A percentile compares a stretch with the other conserved stretches of the same genome.
These are phyloP conservation scores for Amaranthus cruentus DNA, from an alignment of 148 eudicot genomes.

Conservation along the genomic window DNA sequence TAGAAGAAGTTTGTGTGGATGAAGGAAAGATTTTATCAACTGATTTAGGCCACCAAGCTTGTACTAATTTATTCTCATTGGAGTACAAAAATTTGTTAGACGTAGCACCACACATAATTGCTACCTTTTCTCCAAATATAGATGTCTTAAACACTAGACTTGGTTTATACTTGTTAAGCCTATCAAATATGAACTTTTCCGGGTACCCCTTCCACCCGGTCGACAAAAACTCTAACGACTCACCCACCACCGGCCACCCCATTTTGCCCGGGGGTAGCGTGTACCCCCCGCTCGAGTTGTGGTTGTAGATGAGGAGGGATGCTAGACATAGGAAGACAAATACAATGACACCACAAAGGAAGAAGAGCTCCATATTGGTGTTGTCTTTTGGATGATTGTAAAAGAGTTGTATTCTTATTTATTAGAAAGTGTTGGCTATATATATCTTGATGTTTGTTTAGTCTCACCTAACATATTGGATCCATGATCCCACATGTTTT, in stretches of 20 bases:
- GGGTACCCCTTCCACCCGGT: conserved; percentile 21
- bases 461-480: not conserved
- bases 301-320: no score
- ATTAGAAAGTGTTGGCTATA: not conserved
- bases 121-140: conserved; percentile 7
- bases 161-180: conserved; percentile 11
- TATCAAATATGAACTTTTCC: conserved; percentile 16
- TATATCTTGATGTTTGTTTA: not conserved
- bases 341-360: no score
- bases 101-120: conserved; percentile 3
- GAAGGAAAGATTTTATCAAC: conserved; percentile 10
- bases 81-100: conserved; percentile 21
- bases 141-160: conserved; percentile 17
- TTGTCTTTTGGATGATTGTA: not conserved
- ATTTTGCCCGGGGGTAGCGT: conserved; percentile 14
- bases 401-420: no score
- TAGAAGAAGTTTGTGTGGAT: not conserved
- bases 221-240: conserved; percentile 19
- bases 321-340: no score
- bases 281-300: no score
- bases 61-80: conserved; percentile 21
- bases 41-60: conserved; percentile 24
- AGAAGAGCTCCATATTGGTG: not conserved
- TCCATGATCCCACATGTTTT: no score
- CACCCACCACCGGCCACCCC: conserved; percentile 26